Base-by-base conservation (phyloP, 1,284 basidiomycete species). In the Microbotryum silenes-acaulis region DNA sequence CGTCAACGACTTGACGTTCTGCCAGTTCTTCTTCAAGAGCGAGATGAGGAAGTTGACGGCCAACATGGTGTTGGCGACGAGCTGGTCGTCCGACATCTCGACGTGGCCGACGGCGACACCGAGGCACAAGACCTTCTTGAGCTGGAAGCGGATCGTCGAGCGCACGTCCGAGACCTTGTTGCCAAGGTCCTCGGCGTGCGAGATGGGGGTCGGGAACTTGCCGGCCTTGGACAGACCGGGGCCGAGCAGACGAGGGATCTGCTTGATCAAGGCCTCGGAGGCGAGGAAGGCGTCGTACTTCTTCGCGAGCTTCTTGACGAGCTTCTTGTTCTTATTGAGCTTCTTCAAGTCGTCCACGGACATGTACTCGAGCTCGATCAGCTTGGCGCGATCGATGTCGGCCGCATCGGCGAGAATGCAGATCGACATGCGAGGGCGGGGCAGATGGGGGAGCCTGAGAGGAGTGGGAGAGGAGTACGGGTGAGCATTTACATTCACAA, bases 251-350 rank as follows among this genome's bases (percentile, higher is more conserved):
- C 96, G 94, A 72, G 94, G 96, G 69, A 99, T 98, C 81, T 97
- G 94, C 85, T 97, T 98, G 84, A 99, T 97, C 72, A 99, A 84
- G 67, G 91, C 82, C 79, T 99, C 96, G 68, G 96, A 98, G 55
- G 96, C 86, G 70, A 99, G 81, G 87, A 99, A 99, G 70, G 94
- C 92, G 75, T 99, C 94, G 81, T 97, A 94, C 80, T 97, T 97
- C 83, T 97, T 97, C 70, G 94, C 94, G 73, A 98, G 89, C 83
- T 77, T 98, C 85, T 99, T 99, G 76, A 99, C 94, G 70, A 99
- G 90, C 83, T 99, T 99, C 85, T 98, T 98, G 86, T 98, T 98
- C 83, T 96, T 96, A 87, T 96, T 97, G 72, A 97, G 85, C 90
- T 98, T 98, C 81, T 98, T 99, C 81, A 98, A 83, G 80, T 98